These are phyloP conservation scores for Candida oleophila DNA, from an alignment of 805 yeast genomes.

Conservation along the genomic window DNA sequence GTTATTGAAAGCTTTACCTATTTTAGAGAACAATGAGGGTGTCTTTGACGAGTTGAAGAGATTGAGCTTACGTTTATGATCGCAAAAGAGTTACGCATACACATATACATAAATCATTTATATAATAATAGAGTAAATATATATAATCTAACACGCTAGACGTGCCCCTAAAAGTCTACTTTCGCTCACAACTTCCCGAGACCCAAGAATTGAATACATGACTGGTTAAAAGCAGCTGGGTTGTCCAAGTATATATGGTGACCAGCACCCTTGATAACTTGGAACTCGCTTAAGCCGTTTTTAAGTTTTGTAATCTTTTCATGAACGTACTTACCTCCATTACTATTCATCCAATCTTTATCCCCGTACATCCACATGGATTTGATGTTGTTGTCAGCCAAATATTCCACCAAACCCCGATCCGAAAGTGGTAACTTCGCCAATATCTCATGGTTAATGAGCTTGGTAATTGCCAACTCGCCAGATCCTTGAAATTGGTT, in stretches of 20 bases:
- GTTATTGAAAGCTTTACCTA: background rate
- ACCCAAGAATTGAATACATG: slow-evolving; percentile 22
- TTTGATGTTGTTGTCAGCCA: slow-evolving; percentile 20
- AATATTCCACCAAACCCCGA: slow-evolving; percentile 32
- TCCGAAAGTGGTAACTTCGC: slow-evolving; percentile 40
- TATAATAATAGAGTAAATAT: background rate
- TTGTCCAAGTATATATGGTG: slow-evolving; percentile 45
- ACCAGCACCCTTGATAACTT: slow-evolving; percentile 34
- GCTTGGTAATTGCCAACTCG: slow-evolving; percentile 41
- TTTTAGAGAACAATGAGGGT: background rate
- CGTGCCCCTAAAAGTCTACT: background rate
- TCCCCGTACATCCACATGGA: slow-evolving; percentile 41
- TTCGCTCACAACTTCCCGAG: background rate
- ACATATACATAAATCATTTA: background rate
- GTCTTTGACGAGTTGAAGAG: slow-evolving; percentile 4
- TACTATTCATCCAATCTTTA: slow-evolving; percentile 43
- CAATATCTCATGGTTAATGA: slow-evolving; percentile 39
- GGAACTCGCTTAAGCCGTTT: slow-evolving; percentile 17
- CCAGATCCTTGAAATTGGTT: slow-evolving; percentile 45
- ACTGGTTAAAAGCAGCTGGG: slow-evolving; percentile 29
- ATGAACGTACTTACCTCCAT: slow-evolving; percentile 35
- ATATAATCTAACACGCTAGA: too few relatives aligned
- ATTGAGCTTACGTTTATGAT: background rate
- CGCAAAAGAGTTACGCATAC: background rate
- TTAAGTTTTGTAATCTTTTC: slow-evolving; percentile 20